phyloP scores from a whole-genome alignment of 2,329 filamentous ascomycete species.

The Talaromyces sp. region DNA sequence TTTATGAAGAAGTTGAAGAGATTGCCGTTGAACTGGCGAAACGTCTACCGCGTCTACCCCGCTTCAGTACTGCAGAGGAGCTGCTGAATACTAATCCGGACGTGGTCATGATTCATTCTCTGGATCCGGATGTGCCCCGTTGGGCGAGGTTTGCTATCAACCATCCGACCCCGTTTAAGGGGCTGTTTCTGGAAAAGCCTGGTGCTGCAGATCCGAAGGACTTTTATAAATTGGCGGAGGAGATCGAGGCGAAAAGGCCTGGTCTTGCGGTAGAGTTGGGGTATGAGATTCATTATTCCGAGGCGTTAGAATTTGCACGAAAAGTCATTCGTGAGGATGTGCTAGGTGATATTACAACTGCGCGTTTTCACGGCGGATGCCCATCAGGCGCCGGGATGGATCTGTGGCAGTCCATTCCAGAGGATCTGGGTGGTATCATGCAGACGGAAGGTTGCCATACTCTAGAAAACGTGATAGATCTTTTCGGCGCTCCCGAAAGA shows the following conservation, averaged over 20 bases:
- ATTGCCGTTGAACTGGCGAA: constrained; percentile 19
- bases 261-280: constrained; percentile 20
- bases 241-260: constrained; percentile 18
- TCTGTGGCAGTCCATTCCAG: constrained; percentile 21
- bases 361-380: constrained; percentile 24
- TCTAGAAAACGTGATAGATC: constrained; percentile 20
- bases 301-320: constrained; percentile 20
- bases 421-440: constrained; percentile 19
- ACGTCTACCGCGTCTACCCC: constrained; percentile 19
- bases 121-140: constrained; percentile 22
- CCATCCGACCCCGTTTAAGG: constrained; percentile 21
- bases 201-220: constrained; percentile 21
- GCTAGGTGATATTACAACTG: constrained; percentile 21
- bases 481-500: constrained; percentile 20
- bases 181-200: constrained; percentile 21
- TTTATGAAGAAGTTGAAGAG: constrained; percentile 20
- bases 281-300: constrained; percentile 22
- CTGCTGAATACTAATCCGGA: constrained; percentile 22
- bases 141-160: constrained; percentile 21
- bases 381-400: constrained; percentile 22
- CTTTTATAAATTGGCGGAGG: constrained; percentile 20
- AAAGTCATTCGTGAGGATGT: constrained; percentile 19
- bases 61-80: constrained; percentile 16
- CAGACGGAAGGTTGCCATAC: constrained; percentile 21
- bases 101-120: constrained; percentile 22